Conservation (phyloP, 148 eudicot genomes). For the Rhododendron griersonianum region DNA sequence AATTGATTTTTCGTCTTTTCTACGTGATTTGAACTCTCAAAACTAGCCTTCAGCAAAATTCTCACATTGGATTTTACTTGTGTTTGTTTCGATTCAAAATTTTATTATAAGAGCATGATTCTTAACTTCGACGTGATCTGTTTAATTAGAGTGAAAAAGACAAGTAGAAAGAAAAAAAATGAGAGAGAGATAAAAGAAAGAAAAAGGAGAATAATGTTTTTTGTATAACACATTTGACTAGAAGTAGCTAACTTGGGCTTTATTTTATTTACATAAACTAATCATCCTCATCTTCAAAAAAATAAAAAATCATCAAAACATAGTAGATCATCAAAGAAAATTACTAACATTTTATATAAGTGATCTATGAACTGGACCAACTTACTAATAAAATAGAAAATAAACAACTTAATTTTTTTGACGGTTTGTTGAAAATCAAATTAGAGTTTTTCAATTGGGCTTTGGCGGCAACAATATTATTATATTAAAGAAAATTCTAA, state of each 20-base stretch:
- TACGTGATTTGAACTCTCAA: not conserved
- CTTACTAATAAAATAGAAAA: no score
- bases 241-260: not conserved
- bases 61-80: not conserved
- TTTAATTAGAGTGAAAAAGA: not conserved
- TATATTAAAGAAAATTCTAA: no score
- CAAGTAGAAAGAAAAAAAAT: not conserved
- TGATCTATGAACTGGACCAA: not conserved
- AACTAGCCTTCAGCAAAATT: no score
- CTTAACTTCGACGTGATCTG: not conserved
- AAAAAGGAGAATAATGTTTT: not conserved
- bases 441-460: no score
- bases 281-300: not conserved
- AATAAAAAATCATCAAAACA: no score
- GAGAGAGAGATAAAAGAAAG: not conserved
- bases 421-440: no score
- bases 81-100: no score
- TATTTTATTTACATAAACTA: no score
- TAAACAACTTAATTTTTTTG: no score
- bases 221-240: not conserved
- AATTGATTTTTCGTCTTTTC: no score
- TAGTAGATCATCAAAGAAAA: no score
- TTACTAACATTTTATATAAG: not conserved
- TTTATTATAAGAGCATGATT: not conserved
- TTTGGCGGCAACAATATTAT: no score